Conservation (phyloP, 2,329 filamentous ascomycete genomes). For the Exophiala xenobiotica region DNA sequence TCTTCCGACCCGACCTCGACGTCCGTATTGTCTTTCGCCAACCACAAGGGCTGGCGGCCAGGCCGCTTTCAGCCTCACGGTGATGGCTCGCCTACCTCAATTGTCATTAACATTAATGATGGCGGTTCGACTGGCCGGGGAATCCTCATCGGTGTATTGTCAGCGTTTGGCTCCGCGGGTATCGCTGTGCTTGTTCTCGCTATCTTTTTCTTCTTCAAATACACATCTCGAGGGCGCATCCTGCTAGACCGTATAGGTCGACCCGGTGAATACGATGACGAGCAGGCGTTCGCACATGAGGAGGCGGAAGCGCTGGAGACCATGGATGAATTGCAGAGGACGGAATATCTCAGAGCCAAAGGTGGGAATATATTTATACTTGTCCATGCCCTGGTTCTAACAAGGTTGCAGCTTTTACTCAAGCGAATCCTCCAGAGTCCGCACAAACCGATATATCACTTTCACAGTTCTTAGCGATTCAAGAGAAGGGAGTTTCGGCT, state of each 20-base stretch:
- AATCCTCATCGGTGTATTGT: constrained; percentile 91
- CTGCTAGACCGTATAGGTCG: constrained; percentile 89
- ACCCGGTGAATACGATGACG: constrained; percentile 95
- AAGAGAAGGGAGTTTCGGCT: constrained; percentile 98
- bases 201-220: constrained; percentile 89
- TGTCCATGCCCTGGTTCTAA: constrained; percentile 20
- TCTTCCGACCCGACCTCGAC: constrained; percentile 18
- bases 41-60: constrained; percentile 16
- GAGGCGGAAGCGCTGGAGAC: constrained; percentile 91
- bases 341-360: constrained; percentile 92
- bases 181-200: constrained; percentile 77
- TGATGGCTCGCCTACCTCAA: constrained; percentile 27
- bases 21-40: constrained; percentile 10
- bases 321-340: constrained; percentile 90
- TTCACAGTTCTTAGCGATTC: constrained; percentile 95
- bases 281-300: constrained; percentile 88
- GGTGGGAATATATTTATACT: constrained; percentile 55
- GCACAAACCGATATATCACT: constrained; percentile 94
- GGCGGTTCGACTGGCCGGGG: constrained; percentile 65
- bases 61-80: constrained; percentile 14
- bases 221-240: constrained; percentile 83
- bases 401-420: constrained; percentile 71
- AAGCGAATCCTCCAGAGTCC: constrained; percentile 92
- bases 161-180: constrained; percentile 86
- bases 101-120: constrained; percentile 39